phyloP scores from a whole-genome alignment of 2,329 filamentous ascomycete genomes.

The Pyricularia sp. region DNA sequence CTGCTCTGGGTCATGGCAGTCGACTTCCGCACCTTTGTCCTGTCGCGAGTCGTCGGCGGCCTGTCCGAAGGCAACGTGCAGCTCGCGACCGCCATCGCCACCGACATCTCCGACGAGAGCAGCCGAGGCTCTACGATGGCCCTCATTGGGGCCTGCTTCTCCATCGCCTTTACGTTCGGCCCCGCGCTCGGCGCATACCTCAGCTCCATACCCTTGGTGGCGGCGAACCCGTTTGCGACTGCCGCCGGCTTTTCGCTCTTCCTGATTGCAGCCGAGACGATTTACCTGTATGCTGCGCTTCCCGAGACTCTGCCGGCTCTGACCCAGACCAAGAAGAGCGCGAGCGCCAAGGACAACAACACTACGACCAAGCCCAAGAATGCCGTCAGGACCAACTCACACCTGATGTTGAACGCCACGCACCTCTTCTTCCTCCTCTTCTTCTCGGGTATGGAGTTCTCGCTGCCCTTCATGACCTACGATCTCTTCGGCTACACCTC shows the following conservation, averaged over 20 bases:
- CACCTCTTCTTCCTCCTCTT: slow-evolving; percentile 92
- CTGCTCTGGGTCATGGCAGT: slow-evolving; percentile 88
- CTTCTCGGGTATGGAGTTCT: slow-evolving; percentile 98
- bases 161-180: slow-evolving; percentile 92
- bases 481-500: slow-evolving; percentile 81
- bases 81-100: slow-evolving; percentile 89
- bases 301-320: slow-evolving; percentile 75
- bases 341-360: slow-evolving; percentile 13
- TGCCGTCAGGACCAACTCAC: slow-evolving; percentile 64
- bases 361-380: slow-evolving; percentile 1
- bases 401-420: slow-evolving; percentile 69
- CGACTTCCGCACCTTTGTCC: slow-evolving; percentile 92
- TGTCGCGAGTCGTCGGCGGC: slow-evolving; percentile 85
- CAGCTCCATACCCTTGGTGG: slow-evolving; percentile 65
- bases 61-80: slow-evolving; percentile 96
- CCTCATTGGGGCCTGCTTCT: slow-evolving; percentile 92
- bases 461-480: slow-evolving; percentile 93
- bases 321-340: slow-evolving; percentile 20
- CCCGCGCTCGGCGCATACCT: slow-evolving; percentile 85
- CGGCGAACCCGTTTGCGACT: slow-evolving; percentile 86
- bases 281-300: slow-evolving; percentile 75
- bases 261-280: slow-evolving; percentile 76
- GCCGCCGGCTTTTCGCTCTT: slow-evolving; percentile 81
- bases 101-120: slow-evolving; percentile 82
- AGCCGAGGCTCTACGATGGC: slow-evolving; percentile 90